These are phyloP conservation scores for Sugiyamaella lignohabitans DNA, from an alignment of 805 yeast genomes.

Conservation along the genomic window DNA sequence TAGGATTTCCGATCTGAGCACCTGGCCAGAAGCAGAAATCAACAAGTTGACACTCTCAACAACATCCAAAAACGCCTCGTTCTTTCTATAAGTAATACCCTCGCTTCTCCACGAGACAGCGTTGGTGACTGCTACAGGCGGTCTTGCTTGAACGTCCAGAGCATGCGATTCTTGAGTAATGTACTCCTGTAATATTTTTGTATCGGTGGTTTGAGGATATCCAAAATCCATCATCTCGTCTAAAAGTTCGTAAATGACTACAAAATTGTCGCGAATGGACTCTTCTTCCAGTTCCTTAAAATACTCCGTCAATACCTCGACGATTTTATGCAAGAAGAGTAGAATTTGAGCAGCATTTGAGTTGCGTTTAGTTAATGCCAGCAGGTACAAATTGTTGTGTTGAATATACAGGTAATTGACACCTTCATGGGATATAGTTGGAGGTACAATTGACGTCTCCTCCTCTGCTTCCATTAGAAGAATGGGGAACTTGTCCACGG, in stretches of 20 bases:
- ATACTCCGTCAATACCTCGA: constrained; percentile 41
- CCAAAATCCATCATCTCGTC: constrained; percentile 92
- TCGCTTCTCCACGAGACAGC: constrained; percentile 89
- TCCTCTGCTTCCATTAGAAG: constrained; percentile 42
- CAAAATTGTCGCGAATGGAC: constrained; percentile 61
- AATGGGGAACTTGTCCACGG: constrained; percentile 57
- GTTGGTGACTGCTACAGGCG: constrained; percentile 70
- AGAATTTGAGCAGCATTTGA: constrained; percentile 52
- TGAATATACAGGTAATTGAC: constrained; percentile 49
- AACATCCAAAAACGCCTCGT: constrained; percentile 85
- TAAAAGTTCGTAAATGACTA: constrained; percentile 69
- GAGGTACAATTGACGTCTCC: constrained; percentile 34
- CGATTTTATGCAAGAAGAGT: constrained; percentile 47
- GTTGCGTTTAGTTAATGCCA: constrained; percentile 30
- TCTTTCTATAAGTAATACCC: constrained; percentile 79
- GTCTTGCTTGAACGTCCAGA: constrained; percentile 37
- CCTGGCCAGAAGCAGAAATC: constrained; percentile 54
- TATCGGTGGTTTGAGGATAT: constrained; percentile 76
- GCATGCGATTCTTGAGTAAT: constrained; percentile 51
- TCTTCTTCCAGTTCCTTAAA: constrained; percentile 49
- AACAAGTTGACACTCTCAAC: constrained; percentile 66
- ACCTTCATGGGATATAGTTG: constrained; percentile 44
- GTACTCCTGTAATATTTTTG: constrained; percentile 69
- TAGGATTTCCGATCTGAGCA: constrained; percentile 57
- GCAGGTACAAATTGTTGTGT: constrained; percentile 42